phyloP scores from a whole-genome alignment of 2,329 filamentous ascomycete species.

The Leptodontidium sp. region DNA sequence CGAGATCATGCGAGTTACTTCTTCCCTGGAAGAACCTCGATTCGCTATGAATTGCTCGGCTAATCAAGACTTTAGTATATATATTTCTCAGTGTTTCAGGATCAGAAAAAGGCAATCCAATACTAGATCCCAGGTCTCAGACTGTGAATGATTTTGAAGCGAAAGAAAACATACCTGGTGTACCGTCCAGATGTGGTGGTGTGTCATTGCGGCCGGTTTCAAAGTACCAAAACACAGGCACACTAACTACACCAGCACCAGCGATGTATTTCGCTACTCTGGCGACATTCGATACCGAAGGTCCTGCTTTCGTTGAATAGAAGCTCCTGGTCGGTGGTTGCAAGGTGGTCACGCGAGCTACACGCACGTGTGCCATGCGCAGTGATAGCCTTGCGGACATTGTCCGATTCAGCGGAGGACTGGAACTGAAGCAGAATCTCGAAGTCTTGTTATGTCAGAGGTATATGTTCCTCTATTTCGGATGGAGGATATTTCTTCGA shows the following conservation, averaged over 20 bases:
- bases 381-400: neutral
- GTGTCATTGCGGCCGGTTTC: neutral
- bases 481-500: too few species aligned
- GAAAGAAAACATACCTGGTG: neutral
- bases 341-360: neutral
- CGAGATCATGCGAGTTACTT: constrained; percentile 12
- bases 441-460: neutral
- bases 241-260: neutral
- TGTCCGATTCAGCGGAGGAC: neutral
- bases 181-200: neutral
- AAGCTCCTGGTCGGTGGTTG: too few species aligned
- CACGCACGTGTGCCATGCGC: neutral
- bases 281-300: neutral
- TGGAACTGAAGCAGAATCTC: neutral
- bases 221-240: neutral
- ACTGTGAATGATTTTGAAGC: too few species aligned
- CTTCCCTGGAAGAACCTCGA: constrained; percentile 6
- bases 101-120: too few species aligned
- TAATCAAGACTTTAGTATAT: too few species aligned
- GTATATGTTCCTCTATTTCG: too few species aligned
- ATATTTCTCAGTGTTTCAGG: too few species aligned
- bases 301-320: constrained; percentile 3
- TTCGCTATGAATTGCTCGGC: neutral
- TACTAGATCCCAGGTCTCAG: too few species aligned
- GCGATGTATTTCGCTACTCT: constrained; percentile 3